A percentile compares a stretch with the other conserved stretches of the same genome.
Conservation (phyloP, 371 early-diverging fungal species). For the Nosema granulosis region DNA sequence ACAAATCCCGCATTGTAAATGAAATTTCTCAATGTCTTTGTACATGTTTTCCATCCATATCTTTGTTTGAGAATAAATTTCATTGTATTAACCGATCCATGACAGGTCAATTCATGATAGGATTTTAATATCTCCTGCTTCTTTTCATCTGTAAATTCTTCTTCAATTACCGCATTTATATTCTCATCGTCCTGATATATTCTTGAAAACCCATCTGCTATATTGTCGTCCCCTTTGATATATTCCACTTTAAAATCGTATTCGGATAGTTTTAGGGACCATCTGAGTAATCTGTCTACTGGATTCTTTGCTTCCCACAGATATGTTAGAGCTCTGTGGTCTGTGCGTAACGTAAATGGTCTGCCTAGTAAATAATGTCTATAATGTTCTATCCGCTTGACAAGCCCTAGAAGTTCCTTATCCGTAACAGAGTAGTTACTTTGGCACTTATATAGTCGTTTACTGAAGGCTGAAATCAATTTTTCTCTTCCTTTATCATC, state of each 20-base stretch:
- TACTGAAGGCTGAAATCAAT: constrained; percentile 16
- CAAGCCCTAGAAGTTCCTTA: constrained; percentile 6
- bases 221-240: constrained; percentile 30
- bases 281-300: constrained; percentile 1
- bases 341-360: constrained; percentile 1
- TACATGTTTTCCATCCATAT: constrained; percentile 27
- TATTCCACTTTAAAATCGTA: constrained; percentile 12
- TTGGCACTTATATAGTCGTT: constrained; percentile 21
- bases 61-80: constrained; percentile 28
- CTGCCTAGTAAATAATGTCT: constrained; percentile 9
- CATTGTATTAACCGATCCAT: constrained; percentile 23
- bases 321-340: constrained; percentile 3
- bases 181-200: not conserved
- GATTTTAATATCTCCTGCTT: not conserved
- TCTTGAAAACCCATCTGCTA: constrained; percentile 16
- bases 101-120: not conserved
- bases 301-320: not conserved
- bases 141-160: not conserved
- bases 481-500: not conserved
- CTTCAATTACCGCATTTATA: not conserved
- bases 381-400: constrained; percentile 3
- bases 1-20: constrained; percentile 5
- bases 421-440: not conserved
- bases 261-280: not conserved
- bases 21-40: constrained; percentile 24